Base-by-base conservation (phyloP, 495 filamentous ascomycete species). In the Hypoxylon perforatum region DNA sequence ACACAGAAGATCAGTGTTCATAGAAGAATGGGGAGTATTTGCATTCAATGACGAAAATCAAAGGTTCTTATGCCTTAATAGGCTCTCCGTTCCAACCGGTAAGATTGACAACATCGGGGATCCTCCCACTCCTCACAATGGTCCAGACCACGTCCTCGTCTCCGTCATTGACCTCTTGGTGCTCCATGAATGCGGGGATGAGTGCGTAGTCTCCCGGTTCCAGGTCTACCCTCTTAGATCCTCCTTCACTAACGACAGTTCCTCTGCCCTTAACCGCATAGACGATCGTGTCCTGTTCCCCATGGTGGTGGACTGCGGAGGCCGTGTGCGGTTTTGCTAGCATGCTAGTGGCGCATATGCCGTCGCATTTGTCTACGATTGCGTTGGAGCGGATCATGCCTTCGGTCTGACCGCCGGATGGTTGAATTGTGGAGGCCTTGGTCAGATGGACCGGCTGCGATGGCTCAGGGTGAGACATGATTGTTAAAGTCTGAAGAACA, bases 81-180 rank as follows among this genome's bases (percentile, higher is more conserved):
- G 58, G 56, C 50, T 69, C 66, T 25, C 66, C 74, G 39, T 80
- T 77, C 84, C 84, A 86, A 5, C 77, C 80, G 17, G 80, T 73
- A 30, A 86, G 68, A 65, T 86, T 86, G 18, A 78, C 75, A 0
- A 86, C 83, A 6, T 78, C 73, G 9, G 82, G 83, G 35, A 76
- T 75, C 22, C 78, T 61, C 30, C 84, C 85, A 61, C 80, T 81
- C n/a, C 84, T 60, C 4, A 80, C 82, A 51, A 86, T 85, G 17
- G 83, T 81, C 83, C 82, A 86, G 21, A 79, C 73, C 4, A 87
- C 76, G 19, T 85, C 82, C 60, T 83, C 84, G 35, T 85, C 83
- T 10, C 77, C 73, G 23, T 86, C 84, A 56, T 87, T 87, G 36
- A 85, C 76, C 71, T 86, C 84, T 68, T 86, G 84, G 61, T 87